Evolutionary conservation across 306 rosid species (phyloP).

Genomic region (Sicyos baderoa): DNA sequence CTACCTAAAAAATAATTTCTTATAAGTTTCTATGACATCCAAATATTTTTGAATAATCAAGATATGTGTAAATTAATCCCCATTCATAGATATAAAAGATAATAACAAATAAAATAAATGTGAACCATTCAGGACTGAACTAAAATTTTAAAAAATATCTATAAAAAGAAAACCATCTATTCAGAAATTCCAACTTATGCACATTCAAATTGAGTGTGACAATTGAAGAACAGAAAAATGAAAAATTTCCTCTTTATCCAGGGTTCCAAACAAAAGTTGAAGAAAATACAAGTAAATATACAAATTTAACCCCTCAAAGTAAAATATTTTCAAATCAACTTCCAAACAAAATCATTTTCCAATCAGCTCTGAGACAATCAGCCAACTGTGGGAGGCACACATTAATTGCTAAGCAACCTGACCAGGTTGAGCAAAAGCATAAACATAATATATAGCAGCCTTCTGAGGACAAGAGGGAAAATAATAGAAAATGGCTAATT

Average conservation of each 20-base stretch:
- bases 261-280: neutral
- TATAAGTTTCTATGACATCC: no score
- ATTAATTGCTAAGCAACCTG: constrained; percentile 10
- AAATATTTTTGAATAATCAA: no score
- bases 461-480: constrained; percentile 5
- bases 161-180: neutral
- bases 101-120: neutral
- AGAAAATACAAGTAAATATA: neutral
- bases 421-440: neutral
- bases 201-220: neutral
- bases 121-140: neutral
- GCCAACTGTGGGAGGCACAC: neutral
- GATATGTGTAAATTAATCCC: no score
- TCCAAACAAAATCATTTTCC: constrained; percentile 1
- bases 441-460: neutral
- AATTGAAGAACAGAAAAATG: neutral
- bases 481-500: neutral
- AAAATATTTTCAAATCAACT: neutral
- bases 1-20: no score
- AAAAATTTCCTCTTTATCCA: neutral
- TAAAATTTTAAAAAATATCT: neutral
- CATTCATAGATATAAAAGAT: no score
- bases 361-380: constrained; percentile 3
- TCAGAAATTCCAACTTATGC: neutral
- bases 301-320: neutral